Evolutionary conservation across 2,329 filamentous ascomycete species (phyloP), one percentile per base, ranked within the genome.

Genomic region (Cordyceps javanica): DNA sequence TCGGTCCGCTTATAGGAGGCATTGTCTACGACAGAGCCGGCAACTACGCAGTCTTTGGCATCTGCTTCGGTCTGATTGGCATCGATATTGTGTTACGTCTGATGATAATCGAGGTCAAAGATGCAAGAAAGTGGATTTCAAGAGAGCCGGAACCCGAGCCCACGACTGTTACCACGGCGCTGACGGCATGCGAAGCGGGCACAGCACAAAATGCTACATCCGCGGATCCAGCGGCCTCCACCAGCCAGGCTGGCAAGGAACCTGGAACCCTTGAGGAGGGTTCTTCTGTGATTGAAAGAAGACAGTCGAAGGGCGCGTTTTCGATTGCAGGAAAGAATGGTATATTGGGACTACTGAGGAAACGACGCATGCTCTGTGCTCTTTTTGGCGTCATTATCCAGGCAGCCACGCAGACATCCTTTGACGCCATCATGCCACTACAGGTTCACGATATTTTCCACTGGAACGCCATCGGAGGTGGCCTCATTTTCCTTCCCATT

Each of bases 301-400:
- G 28, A 19, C 19, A 11, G 30, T 39, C 34, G 5, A 3, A 14
- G 16, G 44, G 34, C 4, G n/a, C 42, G n/a, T 49, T 50, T 28
- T 34, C 49, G 3, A 30, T 55, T 28, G 19, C 32, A 6, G 50
- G 50, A 11, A 26, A 34, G 21, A 52, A 41, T 25, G 52, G 44
- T 2, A 62, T 70, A 3, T 14, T 67, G 21, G 56, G 58, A 0
- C 60, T 72, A 6, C 57, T 72, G 14, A 63, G 61, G 13, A 69
- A 68, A 34, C 65, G 70, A 49, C 66, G 70, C 38, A 62, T 72
- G n/a, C 50, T 70, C 5, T 65, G 67, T 8, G 69, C 70, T 5
- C 64, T 72, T 4, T 70, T 66, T 66, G 70, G 65, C 26, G 71
- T 70, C 13, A 58, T 72, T n/a, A 62, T 69, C n/a, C 67, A 72